These are phyloP conservation scores for Conticribra weissflogii DNA, from an alignment of 108 stramenopile genomes.

Conservation along the genomic window DNA sequence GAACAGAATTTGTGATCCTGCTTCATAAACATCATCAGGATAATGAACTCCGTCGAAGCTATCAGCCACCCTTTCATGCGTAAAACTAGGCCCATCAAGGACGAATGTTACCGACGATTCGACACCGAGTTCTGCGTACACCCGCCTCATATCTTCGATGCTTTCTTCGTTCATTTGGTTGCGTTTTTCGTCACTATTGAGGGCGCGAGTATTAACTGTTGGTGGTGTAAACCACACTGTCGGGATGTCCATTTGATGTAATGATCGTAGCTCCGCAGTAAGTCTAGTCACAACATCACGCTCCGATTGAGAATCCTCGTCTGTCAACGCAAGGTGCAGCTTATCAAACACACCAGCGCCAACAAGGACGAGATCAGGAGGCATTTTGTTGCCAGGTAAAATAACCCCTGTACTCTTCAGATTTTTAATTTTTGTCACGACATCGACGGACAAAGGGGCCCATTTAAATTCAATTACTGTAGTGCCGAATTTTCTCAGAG, in stretches of 20 bases:
- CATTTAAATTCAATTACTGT: constrained; percentile 47
- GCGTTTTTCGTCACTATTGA: constrained; percentile 56
- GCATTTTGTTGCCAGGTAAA: not conserved
- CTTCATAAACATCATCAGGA: constrained; percentile 52
- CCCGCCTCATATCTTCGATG: constrained; percentile 41
- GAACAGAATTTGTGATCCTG: constrained; percentile 29
- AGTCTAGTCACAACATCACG: constrained; percentile 31
- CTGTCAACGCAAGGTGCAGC: constrained; percentile 50
- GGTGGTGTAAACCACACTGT: constrained; percentile 56
- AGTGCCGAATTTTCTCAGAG: constrained; percentile 19
- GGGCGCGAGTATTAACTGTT: constrained; percentile 45
- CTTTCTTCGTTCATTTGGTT: constrained; percentile 54
- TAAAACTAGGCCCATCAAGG: constrained; percentile 51
- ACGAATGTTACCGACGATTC: constrained; percentile 38
- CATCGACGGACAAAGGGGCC: constrained; percentile 54
- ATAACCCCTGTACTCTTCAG: constrained; percentile 7
- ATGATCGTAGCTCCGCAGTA: constrained; percentile 30
- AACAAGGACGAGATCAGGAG: constrained; percentile 41
- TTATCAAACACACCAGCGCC: constrained; percentile 50
- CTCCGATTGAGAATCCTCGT: constrained; percentile 49
- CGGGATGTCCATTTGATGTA: constrained; percentile 15
- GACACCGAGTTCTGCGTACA: constrained; percentile 43
- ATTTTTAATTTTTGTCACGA: constrained; percentile 39
- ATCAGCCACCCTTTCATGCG: constrained; percentile 34
- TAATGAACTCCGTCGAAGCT: constrained; percentile 61